Conservation (phyloP, 495 filamentous ascomycete species). For the Cenococcum geophilum region DNA sequence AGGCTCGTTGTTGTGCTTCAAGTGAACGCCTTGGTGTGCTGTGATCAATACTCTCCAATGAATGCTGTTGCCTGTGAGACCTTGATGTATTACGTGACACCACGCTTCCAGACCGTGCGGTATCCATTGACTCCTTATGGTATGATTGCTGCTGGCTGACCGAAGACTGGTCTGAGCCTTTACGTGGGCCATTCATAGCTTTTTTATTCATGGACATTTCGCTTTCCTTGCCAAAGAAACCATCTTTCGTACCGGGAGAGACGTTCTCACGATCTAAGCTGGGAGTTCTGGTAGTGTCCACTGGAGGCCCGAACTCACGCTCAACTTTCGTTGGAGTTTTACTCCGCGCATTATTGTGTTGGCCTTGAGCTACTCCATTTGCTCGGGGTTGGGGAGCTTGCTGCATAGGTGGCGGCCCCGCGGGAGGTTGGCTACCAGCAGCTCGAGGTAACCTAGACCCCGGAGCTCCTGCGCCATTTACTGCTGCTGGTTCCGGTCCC, state of each 20-base stretch:
- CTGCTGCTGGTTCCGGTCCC: slow-evolving; percentile 34
- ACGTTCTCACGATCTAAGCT: slow-evolving; percentile 41
- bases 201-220: slow-evolving; percentile 1
- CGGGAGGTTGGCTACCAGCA: slow-evolving; percentile 61
- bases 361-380: slow-evolving; percentile 33
- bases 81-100: slow-evolving; percentile 27
- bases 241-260: slow-evolving; percentile 52
- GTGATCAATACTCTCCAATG: slow-evolving; percentile 29
- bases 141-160: slow-evolving; percentile 13
- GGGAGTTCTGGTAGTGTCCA: slow-evolving; percentile 46
- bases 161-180: slow-evolving; percentile 16
- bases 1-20: slow-evolving; percentile 22
- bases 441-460: slow-evolving; percentile 63
- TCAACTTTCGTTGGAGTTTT: slow-evolving; percentile 50
- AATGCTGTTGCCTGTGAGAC: slow-evolving; percentile 30
- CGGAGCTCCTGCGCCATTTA: slow-evolving; percentile 19
- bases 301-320: slow-evolving; percentile 45
- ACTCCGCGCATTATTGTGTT: slow-evolving; percentile 37
- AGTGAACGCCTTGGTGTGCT: slow-evolving; percentile 27
- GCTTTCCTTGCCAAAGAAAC: slow-evolving; percentile 3
- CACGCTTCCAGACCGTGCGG: slow-evolving; percentile 22
- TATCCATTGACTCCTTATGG: slow-evolving; percentile 23
- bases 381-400: slow-evolving; percentile 72
- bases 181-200: slow-evolving; percentile 14
- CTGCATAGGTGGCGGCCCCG: slow-evolving; percentile 80